phyloP scores from a whole-genome alignment of 208 protist genomes.

The Leishmania tarentolae region DNA sequence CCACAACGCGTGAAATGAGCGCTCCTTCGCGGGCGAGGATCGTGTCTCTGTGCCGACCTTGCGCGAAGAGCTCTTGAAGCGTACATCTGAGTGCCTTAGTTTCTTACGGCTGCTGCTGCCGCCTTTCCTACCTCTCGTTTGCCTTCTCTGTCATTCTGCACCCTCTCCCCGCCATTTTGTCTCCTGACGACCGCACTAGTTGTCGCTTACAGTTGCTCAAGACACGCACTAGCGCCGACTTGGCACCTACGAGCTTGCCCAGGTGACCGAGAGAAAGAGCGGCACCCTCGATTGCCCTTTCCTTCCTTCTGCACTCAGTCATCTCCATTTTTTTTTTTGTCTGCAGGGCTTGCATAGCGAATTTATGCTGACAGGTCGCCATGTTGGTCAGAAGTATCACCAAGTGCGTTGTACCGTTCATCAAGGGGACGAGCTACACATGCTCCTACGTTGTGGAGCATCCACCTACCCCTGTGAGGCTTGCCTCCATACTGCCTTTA shows the following conservation, averaged over 20 bases:
- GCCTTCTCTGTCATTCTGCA: neutral
- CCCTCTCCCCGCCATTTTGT: neutral
- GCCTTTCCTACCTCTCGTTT: neutral
- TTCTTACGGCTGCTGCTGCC: neutral
- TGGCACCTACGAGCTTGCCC: conserved; percentile 3
- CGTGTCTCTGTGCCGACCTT: neutral
- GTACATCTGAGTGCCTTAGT: neutral
- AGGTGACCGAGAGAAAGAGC: conserved; percentile 3
- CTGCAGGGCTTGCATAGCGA: neutral
- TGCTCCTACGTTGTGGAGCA: conserved; percentile 28
- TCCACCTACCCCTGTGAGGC: conserved; percentile 15
- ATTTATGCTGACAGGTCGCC: neutral
- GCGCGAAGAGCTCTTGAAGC: neutral
- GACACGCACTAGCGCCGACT: neutral
- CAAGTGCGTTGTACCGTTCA: conserved; percentile 43
- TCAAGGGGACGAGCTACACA: conserved; percentile 60
- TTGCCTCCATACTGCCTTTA: conserved; percentile 31
- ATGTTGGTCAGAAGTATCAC: conserved; percentile 34
- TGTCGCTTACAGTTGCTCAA: neutral
- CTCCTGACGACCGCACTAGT: neutral
- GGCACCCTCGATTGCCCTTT: neutral
- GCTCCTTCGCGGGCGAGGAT: neutral
- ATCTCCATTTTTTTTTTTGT: neutral
- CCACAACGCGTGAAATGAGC: neutral
- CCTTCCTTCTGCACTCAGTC: neutral